A percentile compares a stretch with the other conserved stretches of the same genome.
Conservation (phyloP, 2,329 filamentous ascomycete species). For the Sclerotinia trifoliorum region DNA sequence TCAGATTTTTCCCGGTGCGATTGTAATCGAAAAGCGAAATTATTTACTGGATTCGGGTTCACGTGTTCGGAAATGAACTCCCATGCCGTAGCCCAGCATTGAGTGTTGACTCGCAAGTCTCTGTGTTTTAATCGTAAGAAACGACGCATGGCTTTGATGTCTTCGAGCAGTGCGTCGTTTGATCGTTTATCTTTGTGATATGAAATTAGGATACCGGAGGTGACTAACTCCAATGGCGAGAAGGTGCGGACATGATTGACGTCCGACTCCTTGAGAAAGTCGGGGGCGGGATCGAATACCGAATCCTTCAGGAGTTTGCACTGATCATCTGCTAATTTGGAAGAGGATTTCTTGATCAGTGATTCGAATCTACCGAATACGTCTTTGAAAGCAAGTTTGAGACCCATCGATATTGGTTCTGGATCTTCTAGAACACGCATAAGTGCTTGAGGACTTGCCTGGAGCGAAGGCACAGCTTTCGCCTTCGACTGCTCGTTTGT, state of each 20-base stretch:
- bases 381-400: slow-evolving; percentile 37
- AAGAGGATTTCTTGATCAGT: slow-evolving; percentile 38
- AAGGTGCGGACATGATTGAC: slow-evolving; percentile 40
- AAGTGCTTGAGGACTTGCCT: slow-evolving; percentile 38
- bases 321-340: slow-evolving; percentile 29
- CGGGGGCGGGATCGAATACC: slow-evolving; percentile 37
- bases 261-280: slow-evolving; percentile 32
- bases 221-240: slow-evolving; percentile 41
- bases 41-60: background rate
- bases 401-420: slow-evolving; percentile 32
- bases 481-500: slow-evolving; percentile 18
- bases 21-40: slow-evolving; percentile 7
- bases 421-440: slow-evolving; percentile 39
- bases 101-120: slow-evolving; percentile 40
- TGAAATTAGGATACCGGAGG: slow-evolving; percentile 39
- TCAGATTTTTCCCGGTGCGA: slow-evolving; percentile 7
- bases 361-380: slow-evolving; percentile 40
- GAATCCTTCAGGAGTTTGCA: slow-evolving; percentile 34
- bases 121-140: slow-evolving; percentile 38
- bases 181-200: slow-evolving; percentile 37
- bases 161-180: slow-evolving; percentile 37
- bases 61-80: slow-evolving; percentile 32
- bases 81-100: slow-evolving; percentile 40
- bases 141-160: slow-evolving; percentile 39
- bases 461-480: slow-evolving; percentile 33